Evolutionary conservation across 148 eudicot genomes (phyloP).

Genomic region (Heliamphora exappendiculata): DNA sequence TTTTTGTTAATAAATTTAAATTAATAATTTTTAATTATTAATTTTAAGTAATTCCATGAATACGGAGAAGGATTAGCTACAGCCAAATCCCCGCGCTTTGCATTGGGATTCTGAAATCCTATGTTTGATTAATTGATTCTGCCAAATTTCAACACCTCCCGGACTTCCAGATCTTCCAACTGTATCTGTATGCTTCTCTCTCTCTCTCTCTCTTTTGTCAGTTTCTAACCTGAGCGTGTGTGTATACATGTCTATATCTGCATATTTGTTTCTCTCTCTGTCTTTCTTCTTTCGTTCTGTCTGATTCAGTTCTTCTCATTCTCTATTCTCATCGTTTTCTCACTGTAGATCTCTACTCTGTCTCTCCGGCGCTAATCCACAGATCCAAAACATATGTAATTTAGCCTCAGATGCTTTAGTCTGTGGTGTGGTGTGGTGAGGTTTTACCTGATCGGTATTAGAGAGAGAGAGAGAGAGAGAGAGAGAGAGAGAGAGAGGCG

Average conservation of each 20-base stretch:
- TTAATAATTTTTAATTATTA: no score
- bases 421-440: not conserved
- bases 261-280: not conserved
- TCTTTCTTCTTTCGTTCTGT: not conserved
- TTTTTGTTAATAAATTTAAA: no score
- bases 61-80: not conserved
- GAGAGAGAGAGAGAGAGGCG: not conserved
- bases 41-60: no score
- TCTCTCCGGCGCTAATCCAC: constrained; percentile 3
- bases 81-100: not conserved
- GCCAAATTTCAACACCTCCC: not conserved
- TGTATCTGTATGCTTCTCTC: not conserved
- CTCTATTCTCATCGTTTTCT: constrained; percentile 28
- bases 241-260: not conserved
- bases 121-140: not conserved
- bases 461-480: not conserved
- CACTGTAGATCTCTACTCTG: constrained; percentile 13
- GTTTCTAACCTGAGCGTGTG: constrained; percentile 2
- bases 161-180: constrained; percentile 4
- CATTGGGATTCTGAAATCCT: constrained; percentile 13
- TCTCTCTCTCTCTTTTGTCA: no score
- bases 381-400: constrained; percentile 8
- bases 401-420: constrained; percentile 19
- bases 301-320: constrained; percentile 22
- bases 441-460: constrained; percentile 19